Evolutionary conservation across 768 basidiomycete species (phyloP).

Genomic region (Leccinum longicurvipes): DNA sequence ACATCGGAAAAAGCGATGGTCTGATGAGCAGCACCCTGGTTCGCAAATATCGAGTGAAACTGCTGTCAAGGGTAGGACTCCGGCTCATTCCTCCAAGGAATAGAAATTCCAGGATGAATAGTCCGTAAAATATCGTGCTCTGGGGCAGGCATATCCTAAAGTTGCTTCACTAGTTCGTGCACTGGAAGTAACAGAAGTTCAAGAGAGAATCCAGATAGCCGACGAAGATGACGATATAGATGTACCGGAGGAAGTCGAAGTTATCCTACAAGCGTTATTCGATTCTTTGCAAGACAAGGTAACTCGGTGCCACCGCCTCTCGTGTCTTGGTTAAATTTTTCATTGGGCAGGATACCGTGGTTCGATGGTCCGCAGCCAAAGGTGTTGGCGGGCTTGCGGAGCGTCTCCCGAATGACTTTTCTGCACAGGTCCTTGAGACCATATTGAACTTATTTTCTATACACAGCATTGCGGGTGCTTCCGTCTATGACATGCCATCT

Average conservation of each 20-base stretch:
- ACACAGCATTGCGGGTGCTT: constrained; percentile 63
- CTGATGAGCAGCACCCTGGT: constrained; percentile 60
- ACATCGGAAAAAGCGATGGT: constrained; percentile 38
- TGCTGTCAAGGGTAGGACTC: constrained; percentile 61
- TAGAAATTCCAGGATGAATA: constrained; percentile 37
- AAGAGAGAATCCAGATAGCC: constrained; percentile 9
- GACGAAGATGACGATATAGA: constrained; percentile 49
- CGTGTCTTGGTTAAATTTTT: background rate
- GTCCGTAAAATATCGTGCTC: constrained; percentile 31
- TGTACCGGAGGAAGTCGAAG: constrained; percentile 77
- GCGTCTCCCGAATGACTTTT: constrained; percentile 71
- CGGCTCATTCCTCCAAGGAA: constrained; percentile 54
- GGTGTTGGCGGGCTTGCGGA: constrained; percentile 82
- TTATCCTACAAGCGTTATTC: constrained; percentile 69
- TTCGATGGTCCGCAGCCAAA: constrained; percentile 94
- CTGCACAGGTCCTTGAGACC: constrained; percentile 78
- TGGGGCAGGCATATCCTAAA: constrained; percentile 23
- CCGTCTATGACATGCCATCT: constrained; percentile 67
- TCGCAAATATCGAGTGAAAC: constrained; percentile 66
- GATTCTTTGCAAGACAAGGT: constrained; percentile 80
- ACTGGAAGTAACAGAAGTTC: constrained; percentile 17
- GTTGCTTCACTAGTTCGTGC: constrained; percentile 20
- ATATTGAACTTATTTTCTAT: constrained; percentile 73
- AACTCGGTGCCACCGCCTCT: constrained; percentile 1
- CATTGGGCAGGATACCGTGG: constrained; percentile 75